Evolutionary conservation across 2,329 filamentous ascomycete genomes (phyloP).

Genomic region (Calonectria leucothoes): DNA sequence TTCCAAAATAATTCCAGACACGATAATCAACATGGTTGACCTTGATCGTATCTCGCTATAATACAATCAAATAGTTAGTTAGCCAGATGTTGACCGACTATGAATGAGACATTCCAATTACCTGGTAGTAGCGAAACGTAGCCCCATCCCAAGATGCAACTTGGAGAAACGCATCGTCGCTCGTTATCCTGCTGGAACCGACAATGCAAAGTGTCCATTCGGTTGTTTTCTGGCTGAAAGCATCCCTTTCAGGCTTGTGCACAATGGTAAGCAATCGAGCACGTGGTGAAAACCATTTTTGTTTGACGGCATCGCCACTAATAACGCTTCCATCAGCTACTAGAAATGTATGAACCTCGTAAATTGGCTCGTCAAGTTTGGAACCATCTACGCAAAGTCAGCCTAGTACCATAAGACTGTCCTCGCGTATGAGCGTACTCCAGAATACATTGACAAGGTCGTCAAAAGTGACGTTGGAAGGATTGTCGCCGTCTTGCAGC

Average conservation of each 20-base stretch:
- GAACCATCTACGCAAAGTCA: neutral
- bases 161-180: slow-evolving; percentile 5
- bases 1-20: slow-evolving; percentile 21
- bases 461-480: neutral
- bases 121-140: slow-evolving; percentile 15
- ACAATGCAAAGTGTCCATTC: slow-evolving; percentile 18
- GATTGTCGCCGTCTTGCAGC: slow-evolving; percentile 6
- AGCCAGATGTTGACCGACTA: no score
- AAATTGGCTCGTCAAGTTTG: neutral
- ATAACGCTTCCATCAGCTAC: slow-evolving; percentile 6
- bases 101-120: neutral
- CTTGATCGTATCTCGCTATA: neutral
- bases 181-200: neutral
- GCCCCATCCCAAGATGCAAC: slow-evolving; percentile 16
- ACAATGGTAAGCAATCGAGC: slow-evolving; percentile 12
- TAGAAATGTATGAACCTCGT: slow-evolving; percentile 7
- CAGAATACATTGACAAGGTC: slow-evolving; percentile 4
- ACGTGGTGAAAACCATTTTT: neutral
- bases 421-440: neutral
- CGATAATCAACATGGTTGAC: neutral
- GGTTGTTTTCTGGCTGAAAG: neutral
- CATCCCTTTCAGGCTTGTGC: neutral
- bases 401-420: neutral
- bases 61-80: neutral
- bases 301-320: neutral